Evolutionary conservation across 768 basidiomycete genomes (phyloP).

Genomic region (Collybiopsis luxurians): DNA sequence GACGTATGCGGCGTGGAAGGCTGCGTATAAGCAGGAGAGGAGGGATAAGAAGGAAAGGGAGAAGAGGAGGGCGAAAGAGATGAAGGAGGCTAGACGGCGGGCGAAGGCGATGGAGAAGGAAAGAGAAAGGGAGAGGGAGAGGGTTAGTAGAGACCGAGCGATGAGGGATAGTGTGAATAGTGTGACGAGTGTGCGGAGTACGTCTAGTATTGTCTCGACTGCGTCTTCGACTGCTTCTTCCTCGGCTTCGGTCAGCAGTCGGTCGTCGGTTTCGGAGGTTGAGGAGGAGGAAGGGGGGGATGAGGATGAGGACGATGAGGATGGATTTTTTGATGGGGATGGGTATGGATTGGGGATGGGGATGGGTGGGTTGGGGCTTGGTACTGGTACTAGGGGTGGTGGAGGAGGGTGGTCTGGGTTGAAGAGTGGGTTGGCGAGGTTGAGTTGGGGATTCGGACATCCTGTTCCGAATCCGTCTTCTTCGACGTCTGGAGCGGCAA

Average conservation of each 20-base stretch:
- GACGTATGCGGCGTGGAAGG: not conserved
- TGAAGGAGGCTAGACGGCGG: not conserved
- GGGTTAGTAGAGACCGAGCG: not conserved
- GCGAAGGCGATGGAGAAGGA: not conserved
- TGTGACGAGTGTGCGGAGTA: constrained; percentile 37
- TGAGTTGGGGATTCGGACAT: constrained; percentile 35
- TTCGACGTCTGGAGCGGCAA: no score
- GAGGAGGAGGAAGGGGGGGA: constrained; percentile 16
- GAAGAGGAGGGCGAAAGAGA: not conserved
- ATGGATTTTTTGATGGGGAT: constrained; percentile 22
- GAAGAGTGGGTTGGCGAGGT: constrained; percentile 40
- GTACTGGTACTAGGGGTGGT: constrained; percentile 15
- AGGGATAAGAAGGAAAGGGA: not conserved
- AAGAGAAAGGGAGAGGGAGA: not conserved
- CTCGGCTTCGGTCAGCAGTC: not conserved
- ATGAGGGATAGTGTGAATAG: not conserved
- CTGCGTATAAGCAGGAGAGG: not conserved
- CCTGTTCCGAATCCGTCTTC: constrained; percentile 19
- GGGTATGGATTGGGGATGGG: constrained; percentile 40
- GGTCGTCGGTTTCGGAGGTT: constrained; percentile 13
- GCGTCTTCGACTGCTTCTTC: constrained; percentile 5
- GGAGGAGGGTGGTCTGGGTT: constrained; percentile 34
- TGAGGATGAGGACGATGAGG: constrained; percentile 26
- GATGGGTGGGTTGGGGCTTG: constrained; percentile 32
- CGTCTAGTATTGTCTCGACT: constrained; percentile 12